Evolutionary conservation across 176 grass and related monocot species (phyloP), one percentile per base, ranked within the genome.

Genomic region (Alopecurus myosuroides): DNA sequence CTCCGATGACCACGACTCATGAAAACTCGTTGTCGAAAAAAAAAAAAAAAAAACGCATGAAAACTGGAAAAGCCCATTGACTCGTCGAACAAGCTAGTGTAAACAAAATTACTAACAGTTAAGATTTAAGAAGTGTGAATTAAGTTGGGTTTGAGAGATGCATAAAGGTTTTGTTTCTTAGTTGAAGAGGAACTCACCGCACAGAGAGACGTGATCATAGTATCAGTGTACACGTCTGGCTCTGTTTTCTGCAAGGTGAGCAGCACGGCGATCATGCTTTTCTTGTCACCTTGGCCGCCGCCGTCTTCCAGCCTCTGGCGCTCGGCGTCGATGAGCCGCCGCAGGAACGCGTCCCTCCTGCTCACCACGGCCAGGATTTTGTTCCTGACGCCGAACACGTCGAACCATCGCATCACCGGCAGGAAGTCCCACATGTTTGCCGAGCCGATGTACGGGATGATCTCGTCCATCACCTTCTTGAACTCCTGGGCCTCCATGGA

Each of bases 391-490:
- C 88, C 78, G 41, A 48, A 61, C 51, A 89, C 74, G 67, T 89
- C 91, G 25, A 93, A 25, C 70, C 80, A 86, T 46, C 70, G 81
- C 62, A 92, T 57, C 69, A 57, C 46, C 19, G 91, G 94, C 52
- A 96, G 41, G 86, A 89, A 89, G 77, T 96, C 88, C 77, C 76
- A 84, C 55, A 61, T 23, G 36, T 81, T 88, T 37, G 76, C 72
- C n/a, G 74, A 22, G 23, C 77, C 85, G 14, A 48, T 31, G 10
- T 78, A 17, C 28, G 28, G 31, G 8, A 82, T 25, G 20, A 65
- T 31, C 61, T 92, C 87, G 6, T 86, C 82, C 19, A 84, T 10
- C 12, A 72, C 42, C 26, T 80, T 9, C 70, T 72, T 82, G 39
- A 90, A 81, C 36, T 51, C 45, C 31, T 15, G 72, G 14, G 71